phyloP scores from a whole-genome alignment of 2,329 filamentous ascomycete genomes.

The Pestalotiopsis sp. region DNA sequence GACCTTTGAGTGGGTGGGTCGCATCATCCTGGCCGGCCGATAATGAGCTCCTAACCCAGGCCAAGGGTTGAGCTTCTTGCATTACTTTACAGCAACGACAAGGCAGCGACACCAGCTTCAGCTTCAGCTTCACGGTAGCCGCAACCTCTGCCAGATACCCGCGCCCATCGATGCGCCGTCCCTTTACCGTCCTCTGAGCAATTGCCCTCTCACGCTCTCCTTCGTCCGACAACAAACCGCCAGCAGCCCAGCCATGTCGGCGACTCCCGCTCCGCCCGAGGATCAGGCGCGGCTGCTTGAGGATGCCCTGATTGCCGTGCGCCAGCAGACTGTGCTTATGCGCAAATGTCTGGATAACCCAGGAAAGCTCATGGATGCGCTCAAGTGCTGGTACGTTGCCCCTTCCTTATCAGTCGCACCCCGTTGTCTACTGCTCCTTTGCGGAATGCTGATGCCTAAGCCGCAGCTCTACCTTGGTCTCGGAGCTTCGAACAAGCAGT shows the following conservation, averaged over 20 bases:
- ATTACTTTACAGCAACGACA: not conserved
- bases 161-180: not conserved
- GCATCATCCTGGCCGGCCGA: not conserved
- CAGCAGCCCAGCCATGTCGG: constrained; percentile 34
- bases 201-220: not conserved
- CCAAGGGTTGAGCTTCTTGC: not conserved
- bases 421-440: constrained; percentile 13
- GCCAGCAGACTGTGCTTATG: constrained; percentile 96
- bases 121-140: not conserved
- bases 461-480: constrained; percentile 89
- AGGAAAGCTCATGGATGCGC: constrained; percentile 98
- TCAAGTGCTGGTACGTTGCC: constrained; percentile 91
- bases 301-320: constrained; percentile 93
- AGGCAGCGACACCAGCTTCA: not conserved
- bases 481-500: constrained; percentile 95
- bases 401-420: not conserved
- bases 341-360: constrained; percentile 96
- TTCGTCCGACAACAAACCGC: not conserved
- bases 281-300: constrained; percentile 92
- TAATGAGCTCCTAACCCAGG: not conserved
- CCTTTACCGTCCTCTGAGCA: not conserved
- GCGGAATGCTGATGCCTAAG: not conserved
- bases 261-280: constrained; percentile 67
- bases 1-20: not conserved
- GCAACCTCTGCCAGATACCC: not conserved